Base-by-base conservation (phyloP, 352 stramenopile genomes). In the Thraustochytrium striatum region DNA sequence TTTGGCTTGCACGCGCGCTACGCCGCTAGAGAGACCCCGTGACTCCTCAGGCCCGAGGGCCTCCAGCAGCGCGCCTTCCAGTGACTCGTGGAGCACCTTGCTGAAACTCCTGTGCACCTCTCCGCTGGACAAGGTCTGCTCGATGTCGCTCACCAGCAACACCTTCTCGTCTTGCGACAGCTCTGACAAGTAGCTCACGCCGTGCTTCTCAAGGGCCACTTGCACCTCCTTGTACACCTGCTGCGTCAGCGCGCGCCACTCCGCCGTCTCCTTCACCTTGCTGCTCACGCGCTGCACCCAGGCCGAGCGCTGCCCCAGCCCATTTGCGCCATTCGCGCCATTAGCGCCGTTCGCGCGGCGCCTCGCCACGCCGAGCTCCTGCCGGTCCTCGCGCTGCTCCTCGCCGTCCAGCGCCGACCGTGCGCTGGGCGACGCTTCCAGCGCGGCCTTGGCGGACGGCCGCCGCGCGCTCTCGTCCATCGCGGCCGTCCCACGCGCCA, bases 131-230 rank as follows among this genome's bases (percentile, higher is more conserved):
- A 75, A 13, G 5, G 19, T 70, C 13, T 75, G 41, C 35, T 75
- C 44, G 52, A 75, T 75, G 36, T 75, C 65, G 16, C 61, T 43
- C 11, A 75, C 41, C 65, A 75, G 65, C 8, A 75, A 32, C 41
- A 30, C 50, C 0, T 25, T 3, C 47, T 75, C 65, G 21, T 75
- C 65, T n/a, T 16, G 41, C 5, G 65, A 75, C 32, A 75, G 65
- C 21, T 75, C 65, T 28, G 30, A 39, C 13, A 50, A 75, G 50
- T 75, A 75, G 2, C n/a, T 19, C 3, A 72, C 32, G n/a, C n/a
- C 36, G 65, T 0, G 16, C 65, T 75, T 58, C 25, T 72, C 65
- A 0, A 75, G 39, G 8, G 44, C 43, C 5, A 30, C 32, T 2
- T 75, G 65, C 16, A 75, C 65, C 25, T 75, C 30, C 32, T 50